Evolutionary conservation across 768 basidiomycete species (phyloP), one percentile per base, ranked within the genome.

Genomic region (Amanita molliuscula): DNA sequence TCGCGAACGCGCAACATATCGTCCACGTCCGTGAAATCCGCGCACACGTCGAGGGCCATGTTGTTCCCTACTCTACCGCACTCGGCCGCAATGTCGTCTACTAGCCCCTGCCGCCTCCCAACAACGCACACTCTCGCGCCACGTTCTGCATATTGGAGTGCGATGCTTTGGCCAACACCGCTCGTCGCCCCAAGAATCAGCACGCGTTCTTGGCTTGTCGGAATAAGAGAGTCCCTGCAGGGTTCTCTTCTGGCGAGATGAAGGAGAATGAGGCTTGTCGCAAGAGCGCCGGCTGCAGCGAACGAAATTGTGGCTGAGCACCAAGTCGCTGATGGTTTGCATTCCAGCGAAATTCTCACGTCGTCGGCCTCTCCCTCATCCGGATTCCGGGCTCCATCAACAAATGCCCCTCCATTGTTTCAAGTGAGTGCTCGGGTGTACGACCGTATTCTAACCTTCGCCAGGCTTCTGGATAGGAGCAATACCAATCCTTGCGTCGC

Each of bases 121-220:
- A 90, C 81, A 13, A 93, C 58, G 58, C 84, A 91, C 6, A 86
- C 75, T 46, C 69, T 70, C 6, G 88, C 88, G 6, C 90, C 90
- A n/a, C 87, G 71, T 48, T 68, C 61, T 4, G 86, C 81, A 56
- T 94, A 94, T 54, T 74, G 67, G 10, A 72, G 67, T 1, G 89
- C 88, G 38, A 94, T 67, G 3, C 75, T 69, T 37, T 76, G 73
- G 1, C 93, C 93, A 21, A 95, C 80, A 0, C 93, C 93, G 42
- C 83, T 83, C 1, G 88, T 85, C 1, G 84, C 90, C 4, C 93
- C 93, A 6, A 96, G 63, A 43, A 96, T 69, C 1, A 96, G 62
- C 5, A 93, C 84, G 0, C 88, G 78, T 60, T 95, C 92, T 2
- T 69, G 54, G 1, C 48, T 48, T n/a, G 61, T 67, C 6, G 69